Conservation (phyloP, 257 asterid genomes). For the Penstemon newberryi region DNA sequence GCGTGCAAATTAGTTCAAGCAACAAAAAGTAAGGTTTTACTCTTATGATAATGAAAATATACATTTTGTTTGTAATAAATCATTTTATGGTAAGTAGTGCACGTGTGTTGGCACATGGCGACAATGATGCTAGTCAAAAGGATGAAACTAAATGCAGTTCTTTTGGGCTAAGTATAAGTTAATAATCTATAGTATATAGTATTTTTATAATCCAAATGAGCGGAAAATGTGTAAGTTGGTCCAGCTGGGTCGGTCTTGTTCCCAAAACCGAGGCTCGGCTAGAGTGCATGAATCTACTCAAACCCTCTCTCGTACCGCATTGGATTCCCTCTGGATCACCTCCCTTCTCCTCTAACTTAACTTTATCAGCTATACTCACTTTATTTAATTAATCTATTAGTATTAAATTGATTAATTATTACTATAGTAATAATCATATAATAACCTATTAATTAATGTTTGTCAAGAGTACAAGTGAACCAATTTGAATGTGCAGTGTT, state of each 20-base stretch:
- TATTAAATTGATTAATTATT: too few species aligned
- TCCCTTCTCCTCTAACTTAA: constrained; percentile 38
- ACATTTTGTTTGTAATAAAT: background rate
- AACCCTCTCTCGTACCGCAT: constrained; percentile 13
- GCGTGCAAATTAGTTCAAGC: constrained; percentile 13
- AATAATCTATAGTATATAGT: background rate
- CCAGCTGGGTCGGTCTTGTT: constrained; percentile 35
- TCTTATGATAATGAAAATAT: background rate
- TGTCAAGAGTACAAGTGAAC: too few species aligned
- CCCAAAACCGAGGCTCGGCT: constrained; percentile 37
- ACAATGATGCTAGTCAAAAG: constrained; percentile 42
- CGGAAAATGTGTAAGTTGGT: constrained; percentile 39
- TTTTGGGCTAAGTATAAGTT: background rate
- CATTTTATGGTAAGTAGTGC: constrained; percentile 18
- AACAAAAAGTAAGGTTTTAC: background rate
- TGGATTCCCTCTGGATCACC: constrained; percentile 30
- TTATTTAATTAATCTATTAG: too few species aligned
- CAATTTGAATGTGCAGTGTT: too few species aligned
- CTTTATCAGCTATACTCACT: background rate
- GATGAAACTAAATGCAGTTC: constrained; percentile 30
- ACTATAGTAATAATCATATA: too few species aligned
- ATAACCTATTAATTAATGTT: too few species aligned
- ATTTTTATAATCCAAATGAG: constrained; percentile 44
- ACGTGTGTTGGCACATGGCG: constrained; percentile 49
- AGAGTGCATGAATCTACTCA: constrained; percentile 11